Conservation (phyloP, 768 basidiomycete genomes). For the Boletus vermiculosoides region DNA sequence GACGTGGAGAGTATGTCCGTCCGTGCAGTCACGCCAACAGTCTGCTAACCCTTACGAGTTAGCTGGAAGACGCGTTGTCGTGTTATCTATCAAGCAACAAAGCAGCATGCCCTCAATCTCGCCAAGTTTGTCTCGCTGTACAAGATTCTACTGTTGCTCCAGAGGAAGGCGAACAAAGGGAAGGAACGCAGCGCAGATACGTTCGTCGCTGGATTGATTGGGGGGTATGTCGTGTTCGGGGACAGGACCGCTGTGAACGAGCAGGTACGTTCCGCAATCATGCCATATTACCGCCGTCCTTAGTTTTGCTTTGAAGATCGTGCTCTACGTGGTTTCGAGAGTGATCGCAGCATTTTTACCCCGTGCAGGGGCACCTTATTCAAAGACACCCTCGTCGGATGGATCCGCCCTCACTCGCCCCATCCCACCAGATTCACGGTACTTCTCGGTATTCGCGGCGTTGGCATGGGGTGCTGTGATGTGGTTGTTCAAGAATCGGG, state of each 20-base stretch:
- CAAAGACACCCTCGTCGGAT: constrained; percentile 41
- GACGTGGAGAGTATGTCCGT: constrained; percentile 77
- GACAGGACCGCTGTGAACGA: constrained; percentile 87
- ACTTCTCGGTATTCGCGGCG: constrained; percentile 87
- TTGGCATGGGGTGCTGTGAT: constrained; percentile 94
- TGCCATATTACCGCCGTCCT: constrained; percentile 5
- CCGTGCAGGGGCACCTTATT: constrained; percentile 59
- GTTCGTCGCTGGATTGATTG: constrained; percentile 89
- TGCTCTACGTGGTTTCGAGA: constrained; percentile 92
- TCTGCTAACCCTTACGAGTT: constrained; percentile 10
- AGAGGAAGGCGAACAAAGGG: constrained; percentile 76
- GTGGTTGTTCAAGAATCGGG: constrained; percentile 88
- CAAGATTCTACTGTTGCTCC: constrained; percentile 81
- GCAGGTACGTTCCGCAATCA: constrained; percentile 56
- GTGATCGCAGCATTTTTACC: constrained; percentile 91
- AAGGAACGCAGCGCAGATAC: constrained; percentile 82
- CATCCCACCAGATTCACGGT: constrained; percentile 77
- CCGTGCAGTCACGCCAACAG: background rate
- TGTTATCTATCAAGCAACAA: constrained; percentile 80
- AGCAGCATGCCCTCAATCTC: constrained; percentile 87
- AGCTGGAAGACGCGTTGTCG: constrained; percentile 72
- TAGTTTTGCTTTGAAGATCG: constrained; percentile 59
- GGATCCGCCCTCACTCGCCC: constrained; percentile 54
- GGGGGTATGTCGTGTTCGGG: constrained; percentile 88
- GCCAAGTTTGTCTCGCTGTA: constrained; percentile 94